These are phyloP conservation scores for Saccharomyces hybrid DNA, from an alignment of 1,139 yeast genomes.

Conservation along the genomic window DNA sequence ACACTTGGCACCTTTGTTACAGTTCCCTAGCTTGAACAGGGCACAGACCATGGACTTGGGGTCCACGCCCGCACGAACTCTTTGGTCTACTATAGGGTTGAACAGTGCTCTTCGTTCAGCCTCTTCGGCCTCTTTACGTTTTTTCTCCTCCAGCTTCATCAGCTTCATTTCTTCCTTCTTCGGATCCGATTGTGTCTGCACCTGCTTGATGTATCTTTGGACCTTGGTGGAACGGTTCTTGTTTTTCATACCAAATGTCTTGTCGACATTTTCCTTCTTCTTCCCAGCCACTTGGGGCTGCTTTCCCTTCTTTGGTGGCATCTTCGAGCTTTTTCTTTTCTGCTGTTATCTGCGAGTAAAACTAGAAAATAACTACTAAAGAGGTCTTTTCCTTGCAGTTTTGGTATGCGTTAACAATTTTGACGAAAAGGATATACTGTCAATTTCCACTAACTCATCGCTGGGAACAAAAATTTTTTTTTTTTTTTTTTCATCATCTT, in stretches of 20 bases:
- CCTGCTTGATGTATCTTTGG: conserved; percentile 76
- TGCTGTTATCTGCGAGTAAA: not conserved
- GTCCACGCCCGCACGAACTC: conserved; percentile 95
- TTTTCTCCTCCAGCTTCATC: conserved; percentile 76
- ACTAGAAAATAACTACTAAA: not conserved
- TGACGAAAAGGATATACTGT: not conserved
- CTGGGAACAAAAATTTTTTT: not conserved
- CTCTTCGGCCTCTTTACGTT: conserved; percentile 83
- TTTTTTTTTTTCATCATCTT: not conserved
- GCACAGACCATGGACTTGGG: conserved; percentile 92
- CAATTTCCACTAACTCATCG: not conserved
- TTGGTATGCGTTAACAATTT: not conserved
- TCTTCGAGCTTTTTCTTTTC: conserved; percentile 19
- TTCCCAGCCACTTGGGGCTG: conserved; percentile 57
- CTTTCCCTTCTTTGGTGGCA: conserved; percentile 73
- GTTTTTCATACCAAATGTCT: conserved; percentile 90
- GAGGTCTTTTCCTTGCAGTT: not conserved
- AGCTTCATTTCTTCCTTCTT: conserved; percentile 73
- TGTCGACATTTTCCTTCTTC: conserved; percentile 75
- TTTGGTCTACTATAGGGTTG: conserved; percentile 63
- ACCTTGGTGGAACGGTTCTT: conserved; percentile 91
- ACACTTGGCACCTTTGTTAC: conserved; percentile 87
- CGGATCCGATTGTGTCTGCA: conserved; percentile 59
- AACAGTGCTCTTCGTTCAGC: conserved; percentile 77
- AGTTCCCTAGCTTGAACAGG: conserved; percentile 79